A percentile compares a stretch with the other conserved stretches of the same genome.
Conservation (phyloP, 2,329 filamentous ascomycete species). For the Amphichorda felina region DNA sequence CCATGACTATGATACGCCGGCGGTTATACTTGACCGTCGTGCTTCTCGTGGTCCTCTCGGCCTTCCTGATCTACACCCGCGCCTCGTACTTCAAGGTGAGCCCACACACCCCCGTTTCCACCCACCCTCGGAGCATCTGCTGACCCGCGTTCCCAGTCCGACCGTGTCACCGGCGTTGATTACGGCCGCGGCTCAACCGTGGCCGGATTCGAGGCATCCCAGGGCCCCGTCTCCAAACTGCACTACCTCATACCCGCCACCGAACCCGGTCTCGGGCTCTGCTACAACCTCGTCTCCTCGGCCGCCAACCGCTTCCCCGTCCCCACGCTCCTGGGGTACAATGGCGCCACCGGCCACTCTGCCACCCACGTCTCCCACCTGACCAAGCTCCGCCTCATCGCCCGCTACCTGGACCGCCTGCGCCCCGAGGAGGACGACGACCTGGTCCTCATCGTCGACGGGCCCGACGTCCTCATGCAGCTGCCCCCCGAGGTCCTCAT, state of each 20-base stretch:
- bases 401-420: slow-evolving; percentile 19
- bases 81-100: no score
- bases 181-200: no score
- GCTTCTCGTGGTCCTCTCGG: no score
- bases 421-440: slow-evolving; percentile 32
- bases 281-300: slow-evolving; percentile 24
- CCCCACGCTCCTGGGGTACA: slow-evolving; percentile 24
- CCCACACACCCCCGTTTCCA: no score
- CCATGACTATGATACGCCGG: no score
- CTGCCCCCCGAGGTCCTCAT: slow-evolving; percentile 52
- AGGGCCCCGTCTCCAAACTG: slow-evolving; percentile 16
- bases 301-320: slow-evolving; percentile 23
- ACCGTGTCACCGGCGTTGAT: no score
- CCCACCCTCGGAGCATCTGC: no score
- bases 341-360: slow-evolving; percentile 19
- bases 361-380: slow-evolving; percentile 22
- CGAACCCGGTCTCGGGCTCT: slow-evolving; percentile 19
- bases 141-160: no score
- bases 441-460: slow-evolving; percentile 51
- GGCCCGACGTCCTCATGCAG: slow-evolving; percentile 53
- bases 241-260: slow-evolving; percentile 27
- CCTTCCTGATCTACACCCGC: no score
- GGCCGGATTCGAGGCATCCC: no score
- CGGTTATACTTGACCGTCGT: no score
- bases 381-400: slow-evolving; percentile 24